Base-by-base conservation (phyloP, 345 rosid genomes). In the Pugionium dolabratum region DNA sequence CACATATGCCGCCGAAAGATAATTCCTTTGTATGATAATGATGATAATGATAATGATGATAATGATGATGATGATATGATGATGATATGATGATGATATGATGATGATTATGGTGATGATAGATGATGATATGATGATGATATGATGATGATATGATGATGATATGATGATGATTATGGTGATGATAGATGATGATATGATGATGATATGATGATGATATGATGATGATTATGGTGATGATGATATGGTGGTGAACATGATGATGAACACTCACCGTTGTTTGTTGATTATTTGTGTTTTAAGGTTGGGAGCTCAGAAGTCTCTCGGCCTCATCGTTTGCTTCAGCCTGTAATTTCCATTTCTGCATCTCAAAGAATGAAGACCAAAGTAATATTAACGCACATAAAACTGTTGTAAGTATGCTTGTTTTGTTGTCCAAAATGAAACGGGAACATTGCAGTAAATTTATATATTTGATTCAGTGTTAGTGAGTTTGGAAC, bases 271-370 rank as follows among this genome's bases (percentile, higher is more conserved):
- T 18, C 18, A 18, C 18, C 0, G 18, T 18, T 18, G 18, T 18
- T 18, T 40, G 0, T 1, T 45, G 39, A 47, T 32, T 11, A 63
- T n/a, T 30, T 9, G 65, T 45, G 9, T 36, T 9, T 35, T 72
- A 63, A 52, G 81, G 72, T 81, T 84, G 82, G 45, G 92, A 84
- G 77, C 83, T 85, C 45, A 94, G 84, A 42, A 90, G 88, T 79
- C 95, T 86, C 73, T 90, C 96, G 31, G 95, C 97, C 66, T 94
- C 97, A 47, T 90, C 97, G 28, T 88, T 94, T 49, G 97, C 99
- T 79, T 90, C 97, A 35, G 92, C 96, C 78, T 90, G 96, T 26
- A 94, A 58, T 70, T 34, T 88, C 97, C 99, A 94, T 75, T 81
- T 85, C 97, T 94, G 85, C 64, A 61, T 47, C 28, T n/a, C 54